phyloP scores from a whole-genome alignment of 257 asterid genomes.

The Gynochthodes officinalis region DNA sequence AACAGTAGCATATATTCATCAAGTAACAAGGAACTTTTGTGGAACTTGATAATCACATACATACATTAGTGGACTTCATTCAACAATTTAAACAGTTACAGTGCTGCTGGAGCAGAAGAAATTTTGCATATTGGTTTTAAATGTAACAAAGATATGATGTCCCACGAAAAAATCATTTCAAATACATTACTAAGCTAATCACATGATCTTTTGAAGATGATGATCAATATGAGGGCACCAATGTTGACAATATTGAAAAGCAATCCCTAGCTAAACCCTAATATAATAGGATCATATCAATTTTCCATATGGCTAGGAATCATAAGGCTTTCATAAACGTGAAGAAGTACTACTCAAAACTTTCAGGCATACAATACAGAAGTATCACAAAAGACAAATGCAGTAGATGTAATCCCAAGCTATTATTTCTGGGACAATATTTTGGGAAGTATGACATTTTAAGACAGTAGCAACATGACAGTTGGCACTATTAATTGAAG shows the following conservation, averaged over 20 bases:
- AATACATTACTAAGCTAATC: not conserved
- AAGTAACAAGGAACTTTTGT: too few species aligned
- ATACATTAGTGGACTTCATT: not conserved
- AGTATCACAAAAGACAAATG: not conserved
- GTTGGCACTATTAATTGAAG: constrained; percentile 39
- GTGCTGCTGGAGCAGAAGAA: not conserved
- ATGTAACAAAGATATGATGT: not conserved
- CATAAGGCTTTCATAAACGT: not conserved
- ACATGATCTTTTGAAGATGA: not conserved
- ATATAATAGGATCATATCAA: not conserved
- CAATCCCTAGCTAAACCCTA: too few species aligned
- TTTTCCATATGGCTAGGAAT: not conserved
- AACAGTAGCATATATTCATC: not conserved
- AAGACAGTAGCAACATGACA: constrained; percentile 28
- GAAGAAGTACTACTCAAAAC: not conserved
- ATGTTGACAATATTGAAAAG: too few species aligned
- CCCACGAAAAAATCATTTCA: not conserved
- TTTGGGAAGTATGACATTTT: constrained; percentile 18
- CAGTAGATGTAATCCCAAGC: not conserved
- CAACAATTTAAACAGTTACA: not conserved
- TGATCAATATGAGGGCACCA: not conserved
- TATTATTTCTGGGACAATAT: not conserved
- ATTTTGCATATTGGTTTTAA: not conserved
- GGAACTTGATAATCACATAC: not conserved
- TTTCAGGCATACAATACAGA: not conserved